Percentiles rank a stretch among this genome's conserved stretches.
These are phyloP conservation scores for Mucor saturninus DNA, from an alignment of 371 early-diverging fungal species.

Conservation along the genomic window DNA sequence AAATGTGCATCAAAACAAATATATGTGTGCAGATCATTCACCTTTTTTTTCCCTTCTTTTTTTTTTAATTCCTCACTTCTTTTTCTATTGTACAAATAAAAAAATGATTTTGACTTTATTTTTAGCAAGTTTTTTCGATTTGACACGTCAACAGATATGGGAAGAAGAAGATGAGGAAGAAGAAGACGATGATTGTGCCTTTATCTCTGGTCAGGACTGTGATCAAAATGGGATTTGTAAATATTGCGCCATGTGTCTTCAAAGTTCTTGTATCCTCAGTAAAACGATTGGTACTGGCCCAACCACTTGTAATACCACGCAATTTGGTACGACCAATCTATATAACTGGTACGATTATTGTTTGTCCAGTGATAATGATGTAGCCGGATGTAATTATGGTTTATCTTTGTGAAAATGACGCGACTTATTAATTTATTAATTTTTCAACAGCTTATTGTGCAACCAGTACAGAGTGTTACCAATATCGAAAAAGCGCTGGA, in stretches of 20 bases:
- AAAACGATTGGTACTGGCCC: slow-evolving; percentile 19
- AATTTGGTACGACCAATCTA: slow-evolving; percentile 31
- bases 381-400: slow-evolving; percentile 30
- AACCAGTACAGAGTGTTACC: slow-evolving; percentile 47
- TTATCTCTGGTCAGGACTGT: slow-evolving; percentile 43
- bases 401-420: slow-evolving; percentile 8
- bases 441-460: slow-evolving; percentile 39
- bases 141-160: slow-evolving; percentile 4
- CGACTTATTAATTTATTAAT: neutral
- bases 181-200: slow-evolving; percentile 34
- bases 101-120: too few species aligned
- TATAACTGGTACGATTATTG: slow-evolving; percentile 51
- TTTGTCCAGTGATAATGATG: slow-evolving; percentile 42
- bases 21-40: neutral
- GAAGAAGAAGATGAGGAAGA: slow-evolving; percentile 27
- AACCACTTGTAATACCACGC: slow-evolving; percentile 33
- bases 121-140: neutral
- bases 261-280: slow-evolving; percentile 43
- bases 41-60: slow-evolving; percentile 11
- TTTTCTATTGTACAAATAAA: too few species aligned
- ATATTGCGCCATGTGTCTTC: slow-evolving; percentile 55
- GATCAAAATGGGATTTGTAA: slow-evolving; percentile 45
- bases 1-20: neutral
- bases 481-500: slow-evolving; percentile 36
- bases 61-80: neutral